Evolutionary conservation across 768 basidiomycete genomes (phyloP).

Genomic region (Boletellus emodensis): DNA sequence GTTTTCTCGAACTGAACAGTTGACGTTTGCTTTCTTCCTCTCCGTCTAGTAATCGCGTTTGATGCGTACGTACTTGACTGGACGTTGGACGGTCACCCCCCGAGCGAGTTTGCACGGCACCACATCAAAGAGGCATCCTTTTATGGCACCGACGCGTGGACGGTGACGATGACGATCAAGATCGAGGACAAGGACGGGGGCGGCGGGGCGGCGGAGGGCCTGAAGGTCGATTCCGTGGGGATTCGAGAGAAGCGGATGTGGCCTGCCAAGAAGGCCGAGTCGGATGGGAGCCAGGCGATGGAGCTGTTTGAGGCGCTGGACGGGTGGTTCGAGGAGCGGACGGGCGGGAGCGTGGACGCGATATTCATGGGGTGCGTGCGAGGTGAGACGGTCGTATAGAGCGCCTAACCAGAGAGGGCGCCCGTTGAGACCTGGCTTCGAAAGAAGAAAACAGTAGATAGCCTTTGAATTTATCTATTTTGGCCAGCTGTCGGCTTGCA

Average conservation of each 20-base stretch:
- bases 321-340: conserved; percentile 64
- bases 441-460: too few relatives aligned
- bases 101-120: conserved; percentile 70
- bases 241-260: conserved; percentile 83
- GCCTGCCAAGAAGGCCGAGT: conserved; percentile 60
- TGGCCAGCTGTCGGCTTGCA: too few relatives aligned
- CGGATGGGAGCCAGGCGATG: conserved; percentile 58
- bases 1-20: background rate
- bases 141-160: conserved; percentile 71
- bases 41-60: conserved; percentile 69
- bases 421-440: too few relatives aligned
- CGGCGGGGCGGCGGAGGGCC: conserved; percentile 6
- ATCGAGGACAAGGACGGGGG: background rate
- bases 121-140: conserved; percentile 91
- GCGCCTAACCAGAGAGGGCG: too few relatives aligned
- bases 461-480: too few relatives aligned
- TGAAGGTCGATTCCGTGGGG: conserved; percentile 74
- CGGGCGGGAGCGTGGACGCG: conserved; percentile 61
- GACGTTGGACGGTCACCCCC: conserved; percentile 78
- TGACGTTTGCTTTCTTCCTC: background rate
- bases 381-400: conserved; percentile 47
- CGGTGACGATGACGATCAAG: conserved; percentile 67
- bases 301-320: conserved; percentile 71
- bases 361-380: conserved; percentile 68
- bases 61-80: conserved; percentile 86